Conservation (phyloP, 2,329 filamentous ascomycete species). For the Talaromyces pinophilus region DNA sequence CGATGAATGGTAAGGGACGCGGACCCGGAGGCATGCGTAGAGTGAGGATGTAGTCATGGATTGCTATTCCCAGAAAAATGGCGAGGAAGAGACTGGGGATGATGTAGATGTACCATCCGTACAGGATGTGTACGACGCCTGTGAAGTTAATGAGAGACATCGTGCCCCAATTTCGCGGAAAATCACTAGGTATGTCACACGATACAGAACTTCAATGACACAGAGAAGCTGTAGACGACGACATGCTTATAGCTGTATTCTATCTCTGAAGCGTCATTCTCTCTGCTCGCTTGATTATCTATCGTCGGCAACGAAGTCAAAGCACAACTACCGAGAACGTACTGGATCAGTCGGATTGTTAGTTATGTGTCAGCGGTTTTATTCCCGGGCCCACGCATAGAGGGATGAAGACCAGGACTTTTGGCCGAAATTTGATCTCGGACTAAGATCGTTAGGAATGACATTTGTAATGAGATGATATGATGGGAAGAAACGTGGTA, state of each 20-base stretch:
- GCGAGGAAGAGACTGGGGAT: not conserved
- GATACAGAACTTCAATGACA: not conserved
- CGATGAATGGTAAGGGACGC: slow-evolving; percentile 31
- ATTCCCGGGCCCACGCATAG: not conserved
- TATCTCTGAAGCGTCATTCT: not conserved
- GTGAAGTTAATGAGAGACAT: slow-evolving; percentile 5
- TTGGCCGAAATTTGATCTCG: not conserved
- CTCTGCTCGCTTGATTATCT: not conserved
- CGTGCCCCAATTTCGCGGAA: too few species aligned
- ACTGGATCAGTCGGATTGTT: not conserved
- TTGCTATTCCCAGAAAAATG: slow-evolving; percentile 27
- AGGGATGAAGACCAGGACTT: not conserved
- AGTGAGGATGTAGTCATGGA: slow-evolving; percentile 28
- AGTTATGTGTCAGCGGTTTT: not conserved
- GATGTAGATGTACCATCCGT: slow-evolving; percentile 6
- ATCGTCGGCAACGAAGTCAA: not conserved
- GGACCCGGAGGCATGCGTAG: slow-evolving; percentile 37
- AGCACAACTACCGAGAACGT: not conserved
- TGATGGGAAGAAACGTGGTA: not conserved
- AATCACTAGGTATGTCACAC: not conserved
- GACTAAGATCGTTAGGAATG: not conserved
- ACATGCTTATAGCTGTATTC: slow-evolving; percentile 5
- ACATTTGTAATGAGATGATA: not conserved
- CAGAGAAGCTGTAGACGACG: not conserved
- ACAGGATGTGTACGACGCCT: not conserved